These are phyloP conservation scores for Medicago arabica DNA, from an alignment of 306 rosid species.

Conservation along the genomic window DNA sequence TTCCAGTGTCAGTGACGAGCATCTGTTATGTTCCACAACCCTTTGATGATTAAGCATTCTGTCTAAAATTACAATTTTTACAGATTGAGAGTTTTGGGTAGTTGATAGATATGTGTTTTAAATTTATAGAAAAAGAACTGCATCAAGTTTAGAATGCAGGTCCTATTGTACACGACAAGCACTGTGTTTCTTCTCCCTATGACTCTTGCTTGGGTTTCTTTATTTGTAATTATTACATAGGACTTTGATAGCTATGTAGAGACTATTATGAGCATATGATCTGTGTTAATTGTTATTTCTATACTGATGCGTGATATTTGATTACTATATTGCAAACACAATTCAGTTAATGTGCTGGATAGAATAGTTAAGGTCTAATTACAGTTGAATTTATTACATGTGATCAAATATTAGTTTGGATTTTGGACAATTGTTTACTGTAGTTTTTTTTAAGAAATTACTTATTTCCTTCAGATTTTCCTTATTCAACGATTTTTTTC, in stretches of 20 bases:
- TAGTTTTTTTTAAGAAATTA: slow-evolving; percentile 18
- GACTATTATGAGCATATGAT: slow-evolving; percentile 30
- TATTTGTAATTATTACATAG: slow-evolving; percentile 6
- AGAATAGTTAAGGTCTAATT: slow-evolving; percentile 17
- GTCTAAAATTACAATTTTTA: slow-evolving; percentile 23
- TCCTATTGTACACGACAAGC: slow-evolving; percentile 17
- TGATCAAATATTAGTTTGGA: slow-evolving; percentile 32
- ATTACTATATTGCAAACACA: slow-evolving; percentile 8
- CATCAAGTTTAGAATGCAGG: slow-evolving; percentile 18
- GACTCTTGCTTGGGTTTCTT: slow-evolving; percentile 20
- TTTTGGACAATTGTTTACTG: slow-evolving; percentile 24
- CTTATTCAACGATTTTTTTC: neutral
- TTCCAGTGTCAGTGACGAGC: slow-evolving; percentile 21
- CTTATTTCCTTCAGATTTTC: slow-evolving; percentile 9
- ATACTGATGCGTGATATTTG: slow-evolving; percentile 24
- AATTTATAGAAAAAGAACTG: slow-evolving; percentile 19
- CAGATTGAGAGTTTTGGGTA: slow-evolving; percentile 31
- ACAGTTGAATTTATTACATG: slow-evolving; percentile 10
- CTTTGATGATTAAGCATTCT: slow-evolving; percentile 25
- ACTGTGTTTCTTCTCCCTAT: slow-evolving; percentile 7
- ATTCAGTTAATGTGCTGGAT: slow-evolving; percentile 27
- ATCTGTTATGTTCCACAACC: slow-evolving; percentile 28
- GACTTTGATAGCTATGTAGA: slow-evolving; percentile 27
- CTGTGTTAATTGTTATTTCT: slow-evolving; percentile 31
- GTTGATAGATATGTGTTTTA: neutral